Conservation (phyloP, 164 flowering plant species). For the Magnolia sinica region DNA sequence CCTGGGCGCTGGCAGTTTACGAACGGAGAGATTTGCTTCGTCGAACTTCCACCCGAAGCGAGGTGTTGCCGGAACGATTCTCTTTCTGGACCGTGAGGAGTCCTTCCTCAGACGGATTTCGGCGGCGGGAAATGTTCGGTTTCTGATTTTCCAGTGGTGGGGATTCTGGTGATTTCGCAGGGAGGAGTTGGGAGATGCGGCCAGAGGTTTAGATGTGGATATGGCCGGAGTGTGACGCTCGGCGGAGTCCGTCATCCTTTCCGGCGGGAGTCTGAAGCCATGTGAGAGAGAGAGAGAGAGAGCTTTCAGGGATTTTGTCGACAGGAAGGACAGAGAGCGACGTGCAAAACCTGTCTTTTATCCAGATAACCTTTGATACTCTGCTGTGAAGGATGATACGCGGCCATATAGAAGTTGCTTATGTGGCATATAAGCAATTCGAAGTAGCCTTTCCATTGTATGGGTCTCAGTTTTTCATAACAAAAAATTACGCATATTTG, state of each 20-base stretch:
- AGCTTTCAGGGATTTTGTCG: neutral
- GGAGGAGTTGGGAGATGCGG: conserved; percentile 28
- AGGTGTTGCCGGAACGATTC: conserved; percentile 79
- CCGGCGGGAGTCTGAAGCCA: conserved; percentile 29
- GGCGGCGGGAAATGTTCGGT: conserved; percentile 16
- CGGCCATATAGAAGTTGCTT: neutral
- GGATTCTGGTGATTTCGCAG: conserved; percentile 22
- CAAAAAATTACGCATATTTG: too few relatives aligned
- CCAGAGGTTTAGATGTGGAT: conserved; percentile 19
- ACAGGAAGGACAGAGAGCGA: neutral
- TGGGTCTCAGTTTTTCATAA: too few relatives aligned
- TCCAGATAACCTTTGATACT: neutral
- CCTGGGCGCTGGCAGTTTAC: neutral
- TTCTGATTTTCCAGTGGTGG: conserved; percentile 31
- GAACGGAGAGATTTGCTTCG: conserved; percentile 24
- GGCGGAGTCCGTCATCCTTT: conserved; percentile 45
- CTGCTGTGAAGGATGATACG: neutral
- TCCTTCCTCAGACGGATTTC: conserved; percentile 31
- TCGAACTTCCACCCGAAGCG: conserved; percentile 70
- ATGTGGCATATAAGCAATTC: too few relatives aligned
- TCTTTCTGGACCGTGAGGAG: conserved; percentile 31
- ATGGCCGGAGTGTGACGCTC: conserved; percentile 14
- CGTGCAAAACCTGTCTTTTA: neutral
- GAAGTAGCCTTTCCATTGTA: too few relatives aligned
- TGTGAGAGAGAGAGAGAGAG: neutral